A percentile compares a stretch with the other conserved stretches of the same genome.
Evolutionary conservation across 805 yeast species (phyloP).

Genomic region (Kregervanrija delftensis): DNA sequence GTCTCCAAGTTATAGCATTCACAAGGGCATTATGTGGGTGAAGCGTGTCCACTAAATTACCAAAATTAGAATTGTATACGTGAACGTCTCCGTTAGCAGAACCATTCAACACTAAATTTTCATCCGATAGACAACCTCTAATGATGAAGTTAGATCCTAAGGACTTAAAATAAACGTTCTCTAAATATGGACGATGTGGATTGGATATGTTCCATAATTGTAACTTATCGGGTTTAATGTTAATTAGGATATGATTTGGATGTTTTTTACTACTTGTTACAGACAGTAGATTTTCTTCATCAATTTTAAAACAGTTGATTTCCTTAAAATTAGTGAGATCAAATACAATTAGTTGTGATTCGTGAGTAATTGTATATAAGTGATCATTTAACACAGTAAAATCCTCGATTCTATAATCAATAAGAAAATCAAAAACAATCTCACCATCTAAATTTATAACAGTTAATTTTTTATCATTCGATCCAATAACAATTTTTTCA

Average conservation of each 20-base stretch:
- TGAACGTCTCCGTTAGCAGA: conserved; percentile 75
- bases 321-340: conserved; percentile 31
- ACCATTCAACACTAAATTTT: conserved; percentile 70
- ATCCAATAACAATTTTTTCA: conserved; percentile 56
- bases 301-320: conserved; percentile 53
- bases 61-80: conserved; percentile 70
- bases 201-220: conserved; percentile 73
- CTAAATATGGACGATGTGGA: conserved; percentile 37
- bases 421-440: conserved; percentile 16
- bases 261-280: conserved; percentile 37
- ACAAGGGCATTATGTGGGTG: conserved; percentile 62
- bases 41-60: conserved; percentile 54
- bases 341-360: too few species aligned
- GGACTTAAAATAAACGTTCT: conserved; percentile 65
- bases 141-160: conserved; percentile 64
- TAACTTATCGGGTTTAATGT: conserved; percentile 66
- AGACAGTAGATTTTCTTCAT: conserved; percentile 27
- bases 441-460: conserved; percentile 36
- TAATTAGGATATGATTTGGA: conserved; percentile 47
- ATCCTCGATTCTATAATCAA: conserved; percentile 51
- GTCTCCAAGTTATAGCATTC: conserved; percentile 74
- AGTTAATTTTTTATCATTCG: conserved; percentile 63
- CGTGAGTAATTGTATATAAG: conserved; percentile 56
- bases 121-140: conserved; percentile 72
- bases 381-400: conserved; percentile 62